These are phyloP conservation scores for Sarocladium brachiariae DNA, from an alignment of 2,329 filamentous ascomycete genomes.

Conservation along the genomic window DNA sequence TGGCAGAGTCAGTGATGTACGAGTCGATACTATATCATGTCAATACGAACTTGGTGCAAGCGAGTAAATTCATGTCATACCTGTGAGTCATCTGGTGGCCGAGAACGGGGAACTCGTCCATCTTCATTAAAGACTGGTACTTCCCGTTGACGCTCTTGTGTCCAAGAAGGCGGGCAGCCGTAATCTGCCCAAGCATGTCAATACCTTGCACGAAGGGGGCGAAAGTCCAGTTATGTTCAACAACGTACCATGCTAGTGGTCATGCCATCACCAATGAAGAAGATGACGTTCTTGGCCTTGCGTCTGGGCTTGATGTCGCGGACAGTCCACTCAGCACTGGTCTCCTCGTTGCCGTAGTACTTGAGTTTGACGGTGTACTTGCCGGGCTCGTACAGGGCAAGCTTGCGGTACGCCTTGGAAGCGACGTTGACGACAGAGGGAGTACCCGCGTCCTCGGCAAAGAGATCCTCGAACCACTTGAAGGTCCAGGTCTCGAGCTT, in stretches of 20 bases:
- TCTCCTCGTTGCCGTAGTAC: constrained; percentile 68
- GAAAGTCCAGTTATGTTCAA: too few relatives aligned
- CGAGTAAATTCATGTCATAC: not conserved
- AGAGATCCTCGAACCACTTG: constrained; percentile 79
- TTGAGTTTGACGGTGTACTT: constrained; percentile 69
- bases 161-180: constrained; percentile 70
- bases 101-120: constrained; percentile 80
- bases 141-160: constrained; percentile 81
- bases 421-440: constrained; percentile 73
- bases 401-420: constrained; percentile 68
- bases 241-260: constrained; percentile 62
- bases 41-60: not conserved
- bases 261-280: constrained; percentile 75
- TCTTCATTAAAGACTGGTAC: constrained; percentile 66
- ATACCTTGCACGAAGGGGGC: too few relatives aligned
- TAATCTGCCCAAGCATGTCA: too few relatives aligned
- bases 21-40: constrained; percentile 56
- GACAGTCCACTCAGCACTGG: constrained; percentile 70
- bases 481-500: constrained; percentile 76
- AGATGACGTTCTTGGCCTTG: constrained; percentile 76
- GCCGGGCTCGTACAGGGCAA: constrained; percentile 72
- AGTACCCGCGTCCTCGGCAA: constrained; percentile 62
- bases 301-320: constrained; percentile 61
- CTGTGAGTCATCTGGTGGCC: constrained; percentile 81
- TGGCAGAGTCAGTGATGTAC: constrained; percentile 83